Evolutionary conservation across 768 basidiomycete genomes (phyloP), one percentile per base, ranked within the genome.

Genomic region (Chiua virens): DNA sequence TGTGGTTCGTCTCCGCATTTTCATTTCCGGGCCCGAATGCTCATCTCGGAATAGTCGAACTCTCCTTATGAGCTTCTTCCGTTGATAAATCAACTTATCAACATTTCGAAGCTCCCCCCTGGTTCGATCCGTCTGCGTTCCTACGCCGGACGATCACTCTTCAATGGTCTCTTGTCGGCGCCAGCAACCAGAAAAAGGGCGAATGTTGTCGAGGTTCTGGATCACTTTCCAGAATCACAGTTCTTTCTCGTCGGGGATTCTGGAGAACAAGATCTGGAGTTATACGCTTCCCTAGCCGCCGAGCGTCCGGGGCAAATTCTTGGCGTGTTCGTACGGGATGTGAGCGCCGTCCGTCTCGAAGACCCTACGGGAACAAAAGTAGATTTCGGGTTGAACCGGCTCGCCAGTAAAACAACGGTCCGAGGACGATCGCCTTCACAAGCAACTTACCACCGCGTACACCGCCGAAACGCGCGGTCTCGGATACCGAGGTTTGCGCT

Each of bases 231-330:
- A 0, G 74, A 82, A 36, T 83, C 89, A 2, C 74, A 70, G 35
- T 97, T 98, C 70, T 69, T 98, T 62, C 80, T 95, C 43, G 76
- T 98, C 36, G 96, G 96, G 8, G 96, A 98, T 66, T 83, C 86
- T 0, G 96, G 95, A 30, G 96, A 98, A 64, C 95, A 97, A 58
- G 96, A 98, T 69, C 71, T 98, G 39, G 94, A 98, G 67, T 75
- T 98, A 2, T 98, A 98, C 66, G 76, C 86, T 14, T 75, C 82
- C 4, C 64, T 96, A 17, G 92, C 96, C 1, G 67, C 72, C 17
- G 85, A 90, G 49, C 75, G 83, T 11, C 82, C 87, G 0, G 57
- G 73, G 5, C 89, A 90, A 61, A 78, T 98, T 34, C 71, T 86
- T 5, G 92, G 76, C 4, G 81, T 98, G 32, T 91, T 92, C 70